Conservation (phyloP, 805 yeast genomes). For the Candida xiaguanensis region DNA sequence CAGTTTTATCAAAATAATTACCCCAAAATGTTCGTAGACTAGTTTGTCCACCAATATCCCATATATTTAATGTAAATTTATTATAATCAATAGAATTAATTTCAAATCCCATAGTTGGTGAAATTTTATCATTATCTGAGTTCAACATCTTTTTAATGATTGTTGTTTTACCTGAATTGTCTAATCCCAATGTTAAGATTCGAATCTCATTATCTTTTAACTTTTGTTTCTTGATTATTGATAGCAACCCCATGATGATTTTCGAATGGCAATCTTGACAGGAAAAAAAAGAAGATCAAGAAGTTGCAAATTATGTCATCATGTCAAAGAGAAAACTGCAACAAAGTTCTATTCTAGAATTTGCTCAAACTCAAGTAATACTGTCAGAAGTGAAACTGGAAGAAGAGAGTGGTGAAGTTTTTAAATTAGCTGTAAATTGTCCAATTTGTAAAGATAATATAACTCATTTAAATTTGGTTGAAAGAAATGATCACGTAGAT, state of each 20-base stretch:
- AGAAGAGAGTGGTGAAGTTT: background rate
- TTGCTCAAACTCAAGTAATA: conserved; percentile 9
- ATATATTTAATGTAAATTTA: conserved; percentile 51
- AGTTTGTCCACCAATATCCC: conserved; percentile 82
- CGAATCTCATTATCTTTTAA: conserved; percentile 75
- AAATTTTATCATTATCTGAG: conserved; percentile 49
- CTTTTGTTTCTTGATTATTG: conserved; percentile 79
- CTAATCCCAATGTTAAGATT: conserved; percentile 76
- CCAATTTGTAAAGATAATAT: conserved; percentile 50
- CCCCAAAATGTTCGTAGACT: conserved; percentile 52
- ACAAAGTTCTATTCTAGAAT: conserved; percentile 21
- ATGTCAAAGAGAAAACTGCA: conserved; percentile 4
- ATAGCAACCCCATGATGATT: conserved; percentile 69
- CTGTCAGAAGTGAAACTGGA: background rate
- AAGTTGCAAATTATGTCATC: conserved; percentile 1
- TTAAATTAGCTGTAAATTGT: conserved; percentile 25
- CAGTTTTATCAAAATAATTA: conserved; percentile 79
- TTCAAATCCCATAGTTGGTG: conserved; percentile 90
- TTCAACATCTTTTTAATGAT: conserved; percentile 58
- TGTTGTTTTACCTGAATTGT: conserved; percentile 89
- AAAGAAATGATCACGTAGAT: conserved; percentile 54
- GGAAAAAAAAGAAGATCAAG: too few species aligned
- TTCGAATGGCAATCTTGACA: too few species aligned
- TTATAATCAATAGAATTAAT: conserved; percentile 54
- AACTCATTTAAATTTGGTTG: conserved; percentile 33